Conservation (phyloP, 352 stramenopile species). For the Pythium coloratum region DNA sequence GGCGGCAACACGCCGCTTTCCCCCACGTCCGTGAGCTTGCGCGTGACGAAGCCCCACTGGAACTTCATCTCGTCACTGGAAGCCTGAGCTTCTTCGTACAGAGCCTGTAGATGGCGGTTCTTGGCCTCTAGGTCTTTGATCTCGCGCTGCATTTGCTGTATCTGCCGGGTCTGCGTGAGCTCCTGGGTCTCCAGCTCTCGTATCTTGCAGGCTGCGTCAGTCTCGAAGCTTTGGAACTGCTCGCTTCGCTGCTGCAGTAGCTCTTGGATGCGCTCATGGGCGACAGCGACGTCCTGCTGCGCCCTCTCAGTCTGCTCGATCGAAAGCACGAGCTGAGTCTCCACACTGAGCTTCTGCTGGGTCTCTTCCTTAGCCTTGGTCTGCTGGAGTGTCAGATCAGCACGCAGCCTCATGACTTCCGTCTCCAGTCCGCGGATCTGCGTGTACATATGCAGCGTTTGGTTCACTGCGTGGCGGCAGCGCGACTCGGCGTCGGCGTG, state of each 20-base stretch:
- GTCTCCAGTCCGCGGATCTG: slow-evolving; percentile 2
- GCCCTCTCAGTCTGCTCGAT: slow-evolving; percentile 11
- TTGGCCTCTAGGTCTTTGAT: slow-evolving; percentile 12
- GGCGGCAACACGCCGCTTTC: slow-evolving; percentile 33
- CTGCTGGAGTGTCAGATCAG: slow-evolving; percentile 7
- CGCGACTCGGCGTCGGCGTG: slow-evolving; percentile 15
- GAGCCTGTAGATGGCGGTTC: slow-evolving; percentile 19
- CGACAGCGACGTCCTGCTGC: slow-evolving; percentile 4
- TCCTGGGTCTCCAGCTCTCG: slow-evolving; percentile 3
- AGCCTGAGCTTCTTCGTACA: slow-evolving; percentile 27
- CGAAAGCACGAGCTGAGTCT: slow-evolving; percentile 3
- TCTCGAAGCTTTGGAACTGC: not conserved
- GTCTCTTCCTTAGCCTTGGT: not conserved
- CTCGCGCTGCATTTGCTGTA: slow-evolving; percentile 6
- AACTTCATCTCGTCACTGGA: slow-evolving; percentile 37
- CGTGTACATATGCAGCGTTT: slow-evolving; percentile 3
- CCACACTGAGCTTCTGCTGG: slow-evolving; percentile 5
- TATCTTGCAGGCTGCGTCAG: not conserved
- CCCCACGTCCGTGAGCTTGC: slow-evolving; percentile 38
- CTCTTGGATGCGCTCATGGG: not conserved
- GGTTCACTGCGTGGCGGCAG: not conserved
- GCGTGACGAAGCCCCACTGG: slow-evolving; percentile 35
- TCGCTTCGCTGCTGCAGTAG: not conserved
- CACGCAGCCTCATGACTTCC: slow-evolving; percentile 6
- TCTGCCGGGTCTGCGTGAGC: not conserved